Base-by-base conservation (phyloP, 75 land plant species). In the Isoetes taiwanensis region DNA sequence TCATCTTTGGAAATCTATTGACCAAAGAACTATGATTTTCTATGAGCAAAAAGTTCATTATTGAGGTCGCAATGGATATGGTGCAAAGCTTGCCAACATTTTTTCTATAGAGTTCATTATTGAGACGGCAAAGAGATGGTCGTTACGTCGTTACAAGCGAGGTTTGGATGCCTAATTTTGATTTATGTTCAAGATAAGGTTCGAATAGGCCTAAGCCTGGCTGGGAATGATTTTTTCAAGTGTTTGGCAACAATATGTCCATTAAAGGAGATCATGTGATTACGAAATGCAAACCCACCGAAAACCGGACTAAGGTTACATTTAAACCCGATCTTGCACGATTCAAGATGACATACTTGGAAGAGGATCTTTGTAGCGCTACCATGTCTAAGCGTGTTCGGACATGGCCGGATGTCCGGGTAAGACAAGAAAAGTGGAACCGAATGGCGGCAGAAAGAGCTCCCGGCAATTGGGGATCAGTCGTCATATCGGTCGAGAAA, bases 241-340 rank as follows among this genome's bases (percentile, higher is more conserved):
- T 94, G 9, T 94, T 88, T 69, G 64, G 42, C 1, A 64, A 80
- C 59, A 94, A 94, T 72, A 94, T 94, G 99, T 74, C 80, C 30
- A 78, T 30, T 55, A 94, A 85, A 50, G 57, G 78, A 5, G 84
- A 81, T 39, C 99, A 95, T 10, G 40, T 30, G 10, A 94, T 94
- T 41, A 78, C 79, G 17, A 80, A 68, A 54, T 94, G 99, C 72
- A 84, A 78, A 63, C 64, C 54, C 23, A 61, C 59, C 33, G 95
- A 87, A 32, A 94, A 94, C 57, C 88, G 95, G 96, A 94, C 99
- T 0, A 94, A 84, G 66, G 85, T 94, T 14, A 75, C 99, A 8
- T 94, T 89, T 57, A 88, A 89, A 65, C 99, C 99, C 19, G 99
- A 94, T 61, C 65, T 94, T 54, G 63, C 79, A 0, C 87, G 88